Evolutionary conservation across 306 rosid species (phyloP).

Genomic region (Myrica gale): DNA sequence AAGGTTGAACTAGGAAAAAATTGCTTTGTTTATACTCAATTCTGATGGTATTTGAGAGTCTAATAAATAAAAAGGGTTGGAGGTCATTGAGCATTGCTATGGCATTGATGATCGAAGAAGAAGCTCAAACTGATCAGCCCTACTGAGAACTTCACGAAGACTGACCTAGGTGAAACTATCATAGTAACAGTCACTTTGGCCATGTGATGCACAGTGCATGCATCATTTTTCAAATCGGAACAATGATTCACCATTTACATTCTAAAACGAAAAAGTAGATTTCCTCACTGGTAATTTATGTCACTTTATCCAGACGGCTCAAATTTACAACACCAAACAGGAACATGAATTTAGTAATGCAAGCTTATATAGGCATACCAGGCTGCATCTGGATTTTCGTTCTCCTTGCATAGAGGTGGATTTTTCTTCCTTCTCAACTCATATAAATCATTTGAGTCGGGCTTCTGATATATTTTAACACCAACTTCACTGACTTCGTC

Average conservation of each 20-base stretch:
- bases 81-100: background rate
- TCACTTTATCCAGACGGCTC: background rate
- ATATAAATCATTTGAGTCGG: conserved; percentile 79
- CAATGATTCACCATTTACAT: background rate
- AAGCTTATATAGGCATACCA: conserved; percentile 54
- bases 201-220: conserved; percentile 11
- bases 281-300: conserved; percentile 7
- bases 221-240: conserved; percentile 4
- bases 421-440: conserved; percentile 74
- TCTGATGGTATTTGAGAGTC: background rate
- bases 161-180: background rate
- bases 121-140: conserved; percentile 8
- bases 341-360: conserved; percentile 24
- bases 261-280: conserved; percentile 14
- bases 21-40: background rate
- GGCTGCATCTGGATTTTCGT: conserved; percentile 88
- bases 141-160: background rate
- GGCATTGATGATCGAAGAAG: background rate
- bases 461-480: conserved; percentile 88
- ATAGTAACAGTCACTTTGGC: background rate
- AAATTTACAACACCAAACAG: conserved; percentile 8
- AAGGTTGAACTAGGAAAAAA: background rate
- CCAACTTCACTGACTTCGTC: conserved; percentile 84
- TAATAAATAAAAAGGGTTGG: background rate
- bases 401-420: conserved; percentile 86